These are phyloP conservation scores for Camelina neglecta DNA, from an alignment of 345 rosid genomes.

Conservation along the genomic window DNA sequence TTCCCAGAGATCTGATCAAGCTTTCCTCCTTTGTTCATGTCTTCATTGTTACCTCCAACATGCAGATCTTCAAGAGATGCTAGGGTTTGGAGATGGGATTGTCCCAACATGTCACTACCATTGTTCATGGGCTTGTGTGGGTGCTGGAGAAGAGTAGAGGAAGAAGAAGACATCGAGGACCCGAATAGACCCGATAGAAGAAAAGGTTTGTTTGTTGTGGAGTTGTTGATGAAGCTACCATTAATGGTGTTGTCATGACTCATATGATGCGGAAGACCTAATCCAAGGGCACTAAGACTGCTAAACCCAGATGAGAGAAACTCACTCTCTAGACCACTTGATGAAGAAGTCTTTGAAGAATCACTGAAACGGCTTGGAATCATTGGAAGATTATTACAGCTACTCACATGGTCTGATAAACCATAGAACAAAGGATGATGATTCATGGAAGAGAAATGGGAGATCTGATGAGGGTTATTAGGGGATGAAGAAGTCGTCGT, in stretches of 20 bases:
- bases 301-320: constrained; percentile 54
- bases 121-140: constrained; percentile 54
- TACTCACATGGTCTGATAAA: constrained; percentile 53
- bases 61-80: constrained; percentile 60
- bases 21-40: constrained; percentile 52
- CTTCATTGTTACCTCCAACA: constrained; percentile 47
- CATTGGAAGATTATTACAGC: constrained; percentile 48
- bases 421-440: constrained; percentile 70
- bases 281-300: constrained; percentile 60
- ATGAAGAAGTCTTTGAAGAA: constrained; percentile 36
- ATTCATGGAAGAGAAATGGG: constrained; percentile 52
- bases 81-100: constrained; percentile 49
- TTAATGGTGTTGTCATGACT: constrained; percentile 34
- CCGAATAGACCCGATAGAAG: constrained; percentile 60
- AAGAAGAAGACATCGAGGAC: constrained; percentile 53
- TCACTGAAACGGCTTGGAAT: constrained; percentile 42
- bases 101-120: constrained; percentile 46
- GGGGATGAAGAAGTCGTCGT: constrained; percentile 37
- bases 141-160: constrained; percentile 53
- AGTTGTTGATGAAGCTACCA: constrained; percentile 39
- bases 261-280: constrained; percentile 61
- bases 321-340: constrained; percentile 51
- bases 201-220: constrained; percentile 49
- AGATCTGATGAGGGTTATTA: constrained; percentile 47
- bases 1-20: constrained; percentile 44